phyloP scores from a whole-genome alignment of 495 filamentous ascomycete species.

The Xylaria telfairii region DNA sequence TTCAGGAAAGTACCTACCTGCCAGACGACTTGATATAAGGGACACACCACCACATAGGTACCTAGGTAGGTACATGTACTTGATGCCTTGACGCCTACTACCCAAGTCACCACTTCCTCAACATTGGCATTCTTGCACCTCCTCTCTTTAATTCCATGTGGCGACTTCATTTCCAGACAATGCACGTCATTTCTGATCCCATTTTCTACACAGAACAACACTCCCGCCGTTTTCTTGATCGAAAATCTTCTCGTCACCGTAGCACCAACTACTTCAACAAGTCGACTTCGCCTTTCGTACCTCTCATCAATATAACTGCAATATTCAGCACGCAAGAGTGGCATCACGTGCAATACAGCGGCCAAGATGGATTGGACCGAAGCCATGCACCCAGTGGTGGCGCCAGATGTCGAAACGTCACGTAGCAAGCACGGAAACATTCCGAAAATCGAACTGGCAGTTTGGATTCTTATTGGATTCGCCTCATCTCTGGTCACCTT shows the following conservation, averaged over 20 bases:
- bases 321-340: not conserved
- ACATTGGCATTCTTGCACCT: not conserved
- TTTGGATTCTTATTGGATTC: slow-evolving; percentile 13
- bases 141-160: not conserved
- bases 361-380: slow-evolving; percentile 12
- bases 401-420: slow-evolving; percentile 22
- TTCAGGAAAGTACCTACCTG: not conserved
- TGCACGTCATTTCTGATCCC: not conserved
- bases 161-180: not conserved
- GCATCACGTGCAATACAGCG: not conserved
- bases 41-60: no score
- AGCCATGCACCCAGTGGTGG: not conserved
- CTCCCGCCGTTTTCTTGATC: not conserved
- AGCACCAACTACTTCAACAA: not conserved
- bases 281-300: not conserved
- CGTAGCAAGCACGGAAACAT: slow-evolving; percentile 17
- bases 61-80: not conserved
- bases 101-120: not conserved
- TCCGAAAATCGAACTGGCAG: slow-evolving; percentile 1
- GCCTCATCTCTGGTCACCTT: slow-evolving; percentile 4
- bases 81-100: not conserved
- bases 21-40: not conserved
- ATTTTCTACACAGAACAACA: not conserved
- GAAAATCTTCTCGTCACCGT: not conserved
- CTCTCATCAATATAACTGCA: not conserved